A percentile compares a stretch with the other conserved stretches of the same genome.
Conservation (phyloP, 1,284 basidiomycete genomes). For the Sanghuangporus baumii region DNA sequence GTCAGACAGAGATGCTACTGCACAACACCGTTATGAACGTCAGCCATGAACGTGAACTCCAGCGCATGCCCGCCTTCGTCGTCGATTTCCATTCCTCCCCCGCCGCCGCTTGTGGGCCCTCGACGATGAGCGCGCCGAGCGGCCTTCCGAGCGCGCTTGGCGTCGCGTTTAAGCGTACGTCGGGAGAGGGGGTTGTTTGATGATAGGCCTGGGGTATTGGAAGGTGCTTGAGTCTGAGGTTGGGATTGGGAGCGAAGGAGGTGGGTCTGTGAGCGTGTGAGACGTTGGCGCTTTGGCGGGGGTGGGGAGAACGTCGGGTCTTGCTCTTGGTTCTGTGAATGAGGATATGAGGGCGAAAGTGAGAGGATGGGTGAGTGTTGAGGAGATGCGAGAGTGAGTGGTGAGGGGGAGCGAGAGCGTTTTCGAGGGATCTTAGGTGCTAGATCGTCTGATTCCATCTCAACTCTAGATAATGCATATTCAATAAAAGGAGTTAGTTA, state of each 20-base stretch:
- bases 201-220: conserved; percentile 37
- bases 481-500: conserved; percentile 18
- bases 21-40: conserved; percentile 7
- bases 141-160: conserved; percentile 51
- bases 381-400: not conserved
- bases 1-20: not conserved
- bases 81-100: conserved; percentile 33
- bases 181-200: conserved; percentile 52
- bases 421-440: conserved; percentile 33
- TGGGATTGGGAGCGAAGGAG: conserved; percentile 45
- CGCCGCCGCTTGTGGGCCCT: conserved; percentile 2
- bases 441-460: conserved; percentile 42
- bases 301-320: conserved; percentile 39
- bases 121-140: conserved; percentile 17
- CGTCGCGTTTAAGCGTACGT: conserved; percentile 51
- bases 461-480: conserved; percentile 19
- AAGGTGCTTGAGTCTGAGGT: conserved; percentile 38
- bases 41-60: conserved; percentile 19
- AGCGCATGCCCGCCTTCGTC: conserved; percentile 22
- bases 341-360: conserved; percentile 1
- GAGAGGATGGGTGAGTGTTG: not conserved
- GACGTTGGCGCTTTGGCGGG: not conserved
- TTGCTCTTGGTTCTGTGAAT: conserved; percentile 49
- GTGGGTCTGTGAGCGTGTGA: conserved; percentile 25
- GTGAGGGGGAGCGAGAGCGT: conserved; percentile 26